A percentile compares a stretch with the other conserved stretches of the same genome.
phyloP scores from a whole-genome alignment of 2,329 filamentous ascomycete genomes.

The Teratosphaeria zuluensis region DNA sequence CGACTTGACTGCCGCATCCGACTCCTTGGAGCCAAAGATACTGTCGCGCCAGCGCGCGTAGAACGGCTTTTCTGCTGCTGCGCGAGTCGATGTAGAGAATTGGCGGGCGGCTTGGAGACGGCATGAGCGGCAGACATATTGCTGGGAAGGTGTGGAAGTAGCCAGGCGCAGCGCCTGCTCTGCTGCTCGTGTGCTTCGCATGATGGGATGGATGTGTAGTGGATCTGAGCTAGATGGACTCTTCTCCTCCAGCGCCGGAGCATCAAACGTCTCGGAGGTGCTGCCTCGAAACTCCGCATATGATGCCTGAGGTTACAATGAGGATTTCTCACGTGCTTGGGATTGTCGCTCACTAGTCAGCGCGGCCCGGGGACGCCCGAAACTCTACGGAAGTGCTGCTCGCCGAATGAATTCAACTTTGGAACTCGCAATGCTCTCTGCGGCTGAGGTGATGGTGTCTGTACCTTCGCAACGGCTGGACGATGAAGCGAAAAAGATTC shows the following conservation, averaged over 20 bases:
- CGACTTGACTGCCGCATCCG: conserved; percentile 5
- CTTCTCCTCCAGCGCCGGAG: background rate
- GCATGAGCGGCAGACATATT: conserved; percentile 21
- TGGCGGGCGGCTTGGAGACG: conserved; percentile 18
- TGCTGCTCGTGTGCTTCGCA: conserved; percentile 13
- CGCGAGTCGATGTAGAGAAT: conserved; percentile 15
- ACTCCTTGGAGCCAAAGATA: conserved; percentile 20
- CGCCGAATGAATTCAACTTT: too few species aligned
- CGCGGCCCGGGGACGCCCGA: too few species aligned
- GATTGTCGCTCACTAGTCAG: too few species aligned
- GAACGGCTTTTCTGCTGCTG: conserved; percentile 14
- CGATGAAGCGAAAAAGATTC: too few species aligned
- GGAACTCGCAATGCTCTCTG: too few species aligned
- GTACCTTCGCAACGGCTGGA: too few species aligned
- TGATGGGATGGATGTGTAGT: conserved; percentile 1
- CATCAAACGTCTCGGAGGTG: background rate
- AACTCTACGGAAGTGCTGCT: too few species aligned
- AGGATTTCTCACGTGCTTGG: background rate
- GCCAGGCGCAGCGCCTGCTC: conserved; percentile 20
- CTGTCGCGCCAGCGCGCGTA: conserved; percentile 14
- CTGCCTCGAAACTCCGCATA: background rate
- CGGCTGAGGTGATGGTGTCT: too few species aligned
- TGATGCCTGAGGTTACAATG: background rate
- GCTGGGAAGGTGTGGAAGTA: conserved; percentile 8
- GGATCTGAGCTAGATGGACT: background rate